phyloP scores from a whole-genome alignment of 176 grass and related monocot genomes.

The Themeda triandra region DNA sequence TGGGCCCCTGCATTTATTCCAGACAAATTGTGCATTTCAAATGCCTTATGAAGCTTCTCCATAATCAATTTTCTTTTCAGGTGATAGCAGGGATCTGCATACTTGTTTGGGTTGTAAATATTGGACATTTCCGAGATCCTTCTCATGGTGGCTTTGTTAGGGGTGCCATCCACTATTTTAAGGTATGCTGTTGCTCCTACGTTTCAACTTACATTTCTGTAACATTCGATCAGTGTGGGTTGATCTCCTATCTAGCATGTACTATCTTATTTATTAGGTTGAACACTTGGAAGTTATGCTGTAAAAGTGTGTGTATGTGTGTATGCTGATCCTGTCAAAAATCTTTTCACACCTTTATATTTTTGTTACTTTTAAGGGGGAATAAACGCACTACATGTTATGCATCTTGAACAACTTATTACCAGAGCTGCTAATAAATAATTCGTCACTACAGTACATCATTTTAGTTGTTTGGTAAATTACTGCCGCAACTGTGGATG shows the following conservation, averaged over 20 bases:
- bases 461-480: constrained; percentile 15
- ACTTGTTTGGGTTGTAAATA: constrained; percentile 99
- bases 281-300: neutral
- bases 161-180: constrained; percentile 99
- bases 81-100: constrained; percentile 98
- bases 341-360: neutral
- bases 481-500: neutral
- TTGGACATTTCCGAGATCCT: constrained; percentile 94
- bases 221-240: constrained; percentile 3
- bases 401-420: neutral
- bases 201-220: constrained; percentile 10
- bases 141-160: constrained; percentile 91
- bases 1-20: neutral
- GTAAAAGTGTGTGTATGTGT: neutral
- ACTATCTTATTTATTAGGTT: constrained; percentile 10
- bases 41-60: neutral
- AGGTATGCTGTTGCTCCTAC: constrained; percentile 47
- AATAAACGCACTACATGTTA: constrained; percentile 1
- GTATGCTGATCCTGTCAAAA: neutral
- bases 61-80: constrained; percentile 44
- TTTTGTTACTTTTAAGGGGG: neutral
- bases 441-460: neutral
- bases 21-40: neutral
- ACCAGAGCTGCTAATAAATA: neutral
- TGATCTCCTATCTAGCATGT: neutral